Percentiles rank a stretch among this genome's conserved stretches.
Conservation (phyloP, 345 rosid species). For the Adansonia digitata region DNA sequence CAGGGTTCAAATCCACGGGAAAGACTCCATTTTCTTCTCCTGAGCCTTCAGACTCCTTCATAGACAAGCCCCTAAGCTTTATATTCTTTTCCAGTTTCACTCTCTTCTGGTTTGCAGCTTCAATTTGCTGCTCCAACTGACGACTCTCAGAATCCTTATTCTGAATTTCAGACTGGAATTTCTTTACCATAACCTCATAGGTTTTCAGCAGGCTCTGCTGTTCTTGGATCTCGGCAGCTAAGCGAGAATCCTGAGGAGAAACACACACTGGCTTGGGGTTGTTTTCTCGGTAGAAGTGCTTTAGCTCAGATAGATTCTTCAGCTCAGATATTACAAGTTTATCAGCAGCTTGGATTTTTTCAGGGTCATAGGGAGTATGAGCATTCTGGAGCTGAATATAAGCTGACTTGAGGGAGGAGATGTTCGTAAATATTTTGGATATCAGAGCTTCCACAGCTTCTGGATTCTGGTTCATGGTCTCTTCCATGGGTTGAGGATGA, state of each 20-base stretch:
- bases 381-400: conserved; percentile 80
- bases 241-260: conserved; percentile 80
- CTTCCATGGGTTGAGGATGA: conserved; percentile 93
- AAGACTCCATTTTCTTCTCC: conserved; percentile 41
- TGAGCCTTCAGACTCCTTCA: conserved; percentile 49
- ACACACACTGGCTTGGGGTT: conserved; percentile 62
- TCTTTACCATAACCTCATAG: conserved; percentile 85
- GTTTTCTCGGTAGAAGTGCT: conserved; percentile 70
- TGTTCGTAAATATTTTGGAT: conserved; percentile 61
- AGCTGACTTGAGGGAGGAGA: conserved; percentile 74
- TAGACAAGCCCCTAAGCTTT: conserved; percentile 67
- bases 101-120: conserved; percentile 71
- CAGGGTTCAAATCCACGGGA: conserved; percentile 54
- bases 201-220: conserved; percentile 78
- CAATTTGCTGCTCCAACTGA: conserved; percentile 65
- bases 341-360: conserved; percentile 81
- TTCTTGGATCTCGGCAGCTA: conserved; percentile 91
- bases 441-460: conserved; percentile 74
- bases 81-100: conserved; percentile 73
- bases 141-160: conserved; percentile 74
- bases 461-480: conserved; percentile 56
- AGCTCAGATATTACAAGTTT: conserved; percentile 71
- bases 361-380: conserved; percentile 83
- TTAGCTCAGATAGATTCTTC: conserved; percentile 72
- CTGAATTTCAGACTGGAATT: conserved; percentile 79